Base-by-base conservation (phyloP, 768 basidiomycete species). In the Macrolepiota dolichaula region DNA sequence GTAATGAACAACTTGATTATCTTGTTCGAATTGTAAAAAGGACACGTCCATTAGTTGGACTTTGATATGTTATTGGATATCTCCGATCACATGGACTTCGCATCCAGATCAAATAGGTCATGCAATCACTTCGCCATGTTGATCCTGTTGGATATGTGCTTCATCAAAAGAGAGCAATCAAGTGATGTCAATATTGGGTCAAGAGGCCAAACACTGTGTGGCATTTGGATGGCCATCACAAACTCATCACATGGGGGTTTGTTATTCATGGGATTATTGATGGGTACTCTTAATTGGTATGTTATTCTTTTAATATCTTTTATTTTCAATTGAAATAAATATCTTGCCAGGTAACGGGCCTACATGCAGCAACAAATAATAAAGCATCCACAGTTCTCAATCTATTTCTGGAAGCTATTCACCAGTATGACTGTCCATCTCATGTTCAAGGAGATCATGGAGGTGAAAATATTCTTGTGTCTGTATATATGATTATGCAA, bases 201-300 rank as follows among this genome's bases (percentile, higher is more conserved):
- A 2, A 63, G 4, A 59, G 68, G 1, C 70, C 74, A 35, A 73
- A 71, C 59, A 50, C 60, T 10, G 46, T 73, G 0, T 76, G 74
- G 74, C 74, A 76, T 57, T 22, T 69, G 56, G 74, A 76, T 64
- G 69, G 74, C 2, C 72, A 76, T 50, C 75, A 76, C 61, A 76
- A 74, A 49, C 62, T 77, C 0, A 73, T 73, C 1, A 47, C 62
- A 1, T 73, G 70, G 69, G 69, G 69, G 4, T 65, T 73, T 53
- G 70, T 72, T 1, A 67, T 72, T 4, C 70, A 71, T 65, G 69
- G 68, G 1, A 32, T 69, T 22, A 60, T 67, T 25, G 69, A 71
- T 67, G 67, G 67, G 0, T 71, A 67, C 55, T 66, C 59, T 9
- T 55, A 66, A 40, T 65, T 62, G 36, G 68, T 77, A 35, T 61